Evolutionary conservation across 2,329 filamentous ascomycete genomes (phyloP).

Genomic region (Xylaria sp.): DNA sequence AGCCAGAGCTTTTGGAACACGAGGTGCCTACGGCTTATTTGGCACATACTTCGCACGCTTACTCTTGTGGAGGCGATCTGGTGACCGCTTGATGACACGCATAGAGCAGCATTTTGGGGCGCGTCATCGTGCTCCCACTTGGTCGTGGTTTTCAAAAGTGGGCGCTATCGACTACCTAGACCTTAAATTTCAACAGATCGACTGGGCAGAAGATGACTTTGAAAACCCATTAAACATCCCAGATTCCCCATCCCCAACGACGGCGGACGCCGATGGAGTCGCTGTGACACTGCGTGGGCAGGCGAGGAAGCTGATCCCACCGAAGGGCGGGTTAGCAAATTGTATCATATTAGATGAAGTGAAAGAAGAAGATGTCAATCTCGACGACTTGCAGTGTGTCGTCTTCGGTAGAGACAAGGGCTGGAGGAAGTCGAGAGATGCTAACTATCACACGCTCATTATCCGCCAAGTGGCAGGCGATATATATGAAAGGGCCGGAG

Average conservation of each 20-base stretch:
- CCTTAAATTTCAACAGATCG: background rate
- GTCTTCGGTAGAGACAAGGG: slow-evolving; percentile 6
- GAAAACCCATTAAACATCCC: slow-evolving; percentile 9
- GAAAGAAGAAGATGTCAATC: background rate
- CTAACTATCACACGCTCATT: slow-evolving; percentile 8
- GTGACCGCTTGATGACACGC: background rate
- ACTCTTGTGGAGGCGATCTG: slow-evolving; percentile 23
- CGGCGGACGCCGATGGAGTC: background rate
- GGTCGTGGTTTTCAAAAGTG: slow-evolving; percentile 23
- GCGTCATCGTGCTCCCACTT: slow-evolving; percentile 4
- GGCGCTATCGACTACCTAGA: slow-evolving; percentile 24
- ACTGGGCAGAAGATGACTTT: slow-evolving; percentile 13
- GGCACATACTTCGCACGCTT: slow-evolving; percentile 6
- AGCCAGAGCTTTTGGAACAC: slow-evolving; percentile 17
- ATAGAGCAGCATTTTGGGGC: background rate
- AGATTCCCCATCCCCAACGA: background rate
- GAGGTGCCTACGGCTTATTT: slow-evolving; percentile 25
- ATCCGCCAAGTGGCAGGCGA: background rate
- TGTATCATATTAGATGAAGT: background rate
- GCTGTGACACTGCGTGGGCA: background rate
- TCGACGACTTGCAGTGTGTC: slow-evolving; percentile 9
- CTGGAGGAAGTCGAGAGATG: background rate
- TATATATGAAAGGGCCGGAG: slow-evolving; percentile 19
- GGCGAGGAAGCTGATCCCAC: background rate
- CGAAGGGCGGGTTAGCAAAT: background rate